A percentile compares a stretch with the other conserved stretches of the same genome.
These are phyloP conservation scores for Xylariaceae sp. DNA, from an alignment of 2,329 filamentous ascomycete species.

Conservation along the genomic window DNA sequence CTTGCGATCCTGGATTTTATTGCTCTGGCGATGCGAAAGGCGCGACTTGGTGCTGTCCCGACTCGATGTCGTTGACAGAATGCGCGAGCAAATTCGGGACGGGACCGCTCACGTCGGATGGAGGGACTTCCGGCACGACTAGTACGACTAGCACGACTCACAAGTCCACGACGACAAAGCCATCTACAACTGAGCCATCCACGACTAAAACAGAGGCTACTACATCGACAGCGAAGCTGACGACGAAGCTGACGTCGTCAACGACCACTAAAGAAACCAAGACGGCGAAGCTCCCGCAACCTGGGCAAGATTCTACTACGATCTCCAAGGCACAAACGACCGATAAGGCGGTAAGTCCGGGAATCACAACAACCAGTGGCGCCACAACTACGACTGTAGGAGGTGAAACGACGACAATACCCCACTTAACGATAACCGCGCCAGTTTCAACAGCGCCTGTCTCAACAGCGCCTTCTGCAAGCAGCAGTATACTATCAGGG, in stretches of 20 bases:
- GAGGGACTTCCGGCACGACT: too few species aligned
- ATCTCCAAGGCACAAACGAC: too few species aligned
- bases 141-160: slow-evolving; percentile 29
- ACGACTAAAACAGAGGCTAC: slow-evolving; percentile 4
- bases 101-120: slow-evolving; percentile 45
- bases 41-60: slow-evolving; percentile 59
- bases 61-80: slow-evolving; percentile 47
- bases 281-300: background rate
- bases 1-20: slow-evolving; percentile 59
- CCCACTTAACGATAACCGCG: too few species aligned
- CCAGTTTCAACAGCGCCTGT: too few species aligned
- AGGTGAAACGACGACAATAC: too few species aligned
- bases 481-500: too few species aligned
- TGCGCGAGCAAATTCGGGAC: slow-evolving; percentile 51
- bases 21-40: slow-evolving; percentile 51
- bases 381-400: too few species aligned
- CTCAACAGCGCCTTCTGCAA: too few species aligned
- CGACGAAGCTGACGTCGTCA: slow-evolving; percentile 1
- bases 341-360: too few species aligned
- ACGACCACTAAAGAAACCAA: slow-evolving; percentile 8
- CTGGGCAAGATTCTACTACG: too few species aligned
- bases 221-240: slow-evolving; percentile 1
- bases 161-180: slow-evolving; percentile 9
- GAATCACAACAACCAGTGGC: too few species aligned
- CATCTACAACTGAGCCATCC: slow-evolving; percentile 11